Evolutionary conservation across 2,329 filamentous ascomycete genomes (phyloP), one percentile per base, ranked within the genome.

Genomic region (Botrytis byssoidea): DNA sequence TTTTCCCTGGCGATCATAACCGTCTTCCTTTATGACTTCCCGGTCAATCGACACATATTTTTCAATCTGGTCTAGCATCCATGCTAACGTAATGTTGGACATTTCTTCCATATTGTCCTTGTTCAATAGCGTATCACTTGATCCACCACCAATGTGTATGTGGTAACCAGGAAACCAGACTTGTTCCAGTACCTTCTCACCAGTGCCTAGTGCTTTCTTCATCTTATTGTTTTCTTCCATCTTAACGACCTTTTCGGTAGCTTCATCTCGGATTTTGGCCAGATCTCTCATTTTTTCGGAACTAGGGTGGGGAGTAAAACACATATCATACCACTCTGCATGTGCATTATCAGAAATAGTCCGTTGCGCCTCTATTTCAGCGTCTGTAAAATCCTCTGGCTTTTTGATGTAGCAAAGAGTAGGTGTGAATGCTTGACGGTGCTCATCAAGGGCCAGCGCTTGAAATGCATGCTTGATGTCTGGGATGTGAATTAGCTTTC

Each of bases 401-500:
- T 25, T 40, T 63, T 69, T 32, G 18, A 74, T 29, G 20, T 70
- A 74, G 82, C 82, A 84, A 14, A 84, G 68, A 4, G 83, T 79
- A n/a, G 83, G 82, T 12, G 74, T 67, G 74, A 83, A 84, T 2
- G 81, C 74, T n/a, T 75, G 71, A 37, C 85, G 82, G 35, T 82
- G 82, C 75, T 87, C 85, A 76, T 86, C 85, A 20, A 86, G 81
- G 3, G 85, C 84, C 6, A 87, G 80, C 4, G 85, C 85, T 74
- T 86, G 85, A 75, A 86, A 86, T 0, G 85, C 85, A 74, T 85
- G 79, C 72, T 84, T 79, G 25, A 86, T 82, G 73, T 82, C 81
- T 75, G 22, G 4, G 72, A 14, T 18, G 1, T 37, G 64, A 51
- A 48, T 67, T 51, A 67, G 64, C 18, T 32, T 29, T 10, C 51